These are phyloP conservation scores for Hyaloscypha hepaticicola DNA, from an alignment of 495 filamentous ascomycete genomes.

Conservation along the genomic window DNA sequence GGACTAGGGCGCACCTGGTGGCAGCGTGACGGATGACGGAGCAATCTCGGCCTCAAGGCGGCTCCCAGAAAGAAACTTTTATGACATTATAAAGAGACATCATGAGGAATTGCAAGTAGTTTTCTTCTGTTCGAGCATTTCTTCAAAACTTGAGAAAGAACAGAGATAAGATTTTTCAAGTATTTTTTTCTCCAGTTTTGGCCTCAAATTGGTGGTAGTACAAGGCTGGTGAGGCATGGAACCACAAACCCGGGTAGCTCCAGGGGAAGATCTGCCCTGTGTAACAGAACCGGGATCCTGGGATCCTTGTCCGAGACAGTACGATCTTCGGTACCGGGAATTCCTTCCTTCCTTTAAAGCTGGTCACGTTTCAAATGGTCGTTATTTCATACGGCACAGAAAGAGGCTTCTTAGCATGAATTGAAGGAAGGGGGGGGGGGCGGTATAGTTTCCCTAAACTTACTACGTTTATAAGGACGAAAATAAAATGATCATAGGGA, in stretches of 20 bases:
- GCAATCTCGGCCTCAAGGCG: too few relatives aligned
- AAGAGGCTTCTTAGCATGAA: background rate
- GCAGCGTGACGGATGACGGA: too few relatives aligned
- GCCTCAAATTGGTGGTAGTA: background rate
- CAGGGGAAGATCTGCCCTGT: conserved; percentile 19
- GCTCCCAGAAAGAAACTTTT: too few relatives aligned
- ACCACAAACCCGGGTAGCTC: background rate
- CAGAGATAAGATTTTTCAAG: background rate
- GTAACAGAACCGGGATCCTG: conserved; percentile 14
- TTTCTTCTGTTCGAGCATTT: background rate
- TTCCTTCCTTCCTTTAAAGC: conserved; percentile 3
- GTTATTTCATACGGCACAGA: conserved; percentile 1
- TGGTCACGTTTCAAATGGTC: conserved; percentile 5
- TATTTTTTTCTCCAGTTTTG: background rate
- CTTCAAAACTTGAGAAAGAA: background rate
- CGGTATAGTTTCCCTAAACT: too few relatives aligned
- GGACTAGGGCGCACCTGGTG: too few relatives aligned
- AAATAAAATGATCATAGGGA: background rate
- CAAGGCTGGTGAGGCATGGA: conserved; percentile 1
- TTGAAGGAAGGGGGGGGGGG: background rate
- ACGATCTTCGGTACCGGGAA: background rate
- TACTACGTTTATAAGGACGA: too few relatives aligned
- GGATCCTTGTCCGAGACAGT: conserved; percentile 7
- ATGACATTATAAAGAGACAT: too few relatives aligned
- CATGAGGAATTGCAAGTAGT: too few relatives aligned